Base-by-base conservation (phyloP, 805 yeast species). In the Kluyveromyces starmeri region DNA sequence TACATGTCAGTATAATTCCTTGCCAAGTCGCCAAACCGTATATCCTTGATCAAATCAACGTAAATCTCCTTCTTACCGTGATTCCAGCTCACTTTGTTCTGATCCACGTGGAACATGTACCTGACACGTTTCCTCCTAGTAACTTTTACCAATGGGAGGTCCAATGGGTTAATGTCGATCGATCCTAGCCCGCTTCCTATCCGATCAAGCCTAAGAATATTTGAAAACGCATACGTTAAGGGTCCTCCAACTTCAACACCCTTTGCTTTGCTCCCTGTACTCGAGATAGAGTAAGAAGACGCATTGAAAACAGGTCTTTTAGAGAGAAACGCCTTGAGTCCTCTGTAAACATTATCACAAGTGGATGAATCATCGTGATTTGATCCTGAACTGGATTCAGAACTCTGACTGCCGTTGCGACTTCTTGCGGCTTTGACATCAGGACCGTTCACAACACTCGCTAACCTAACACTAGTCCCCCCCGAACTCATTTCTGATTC, bases 1-100 rank as follows among this genome's bases (percentile, higher is more conserved):
- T 83, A 73, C 55, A 86, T 95, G 50, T 88, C 95, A 40, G 95
- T 62, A 51, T 86, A 89, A 45, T 84, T 83, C 22, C 71, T 69
- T 1, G 96, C 96, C 47, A 81, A 83, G 14, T 68, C 70, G 3
- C 78, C 83, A 3, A 71, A 65, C 29, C 63, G 40, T 3, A 58
- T 47, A 37, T 57, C 63, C 36, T 51, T 58, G 12, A 58, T 53
- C 10, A 53, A 38, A 29, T 55, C 59, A 10, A 58, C 34, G n/a
- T 46, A 46, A n/a, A 58, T 29, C 14, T 39, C 45, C 38, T 55
- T 55, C 8, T 40, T 36, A 4, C 49, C 51, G 17, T 48, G 49
- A 20, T 47, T 50, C 62, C 62, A 58, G 4, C 39, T 35, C 4
- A 58, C 42, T 3, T 43, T 38, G 3, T 46, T 48, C 11, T 45